Base-by-base conservation (phyloP, 371 early-diverging fungal species). In the Coemansia sp. region DNA sequence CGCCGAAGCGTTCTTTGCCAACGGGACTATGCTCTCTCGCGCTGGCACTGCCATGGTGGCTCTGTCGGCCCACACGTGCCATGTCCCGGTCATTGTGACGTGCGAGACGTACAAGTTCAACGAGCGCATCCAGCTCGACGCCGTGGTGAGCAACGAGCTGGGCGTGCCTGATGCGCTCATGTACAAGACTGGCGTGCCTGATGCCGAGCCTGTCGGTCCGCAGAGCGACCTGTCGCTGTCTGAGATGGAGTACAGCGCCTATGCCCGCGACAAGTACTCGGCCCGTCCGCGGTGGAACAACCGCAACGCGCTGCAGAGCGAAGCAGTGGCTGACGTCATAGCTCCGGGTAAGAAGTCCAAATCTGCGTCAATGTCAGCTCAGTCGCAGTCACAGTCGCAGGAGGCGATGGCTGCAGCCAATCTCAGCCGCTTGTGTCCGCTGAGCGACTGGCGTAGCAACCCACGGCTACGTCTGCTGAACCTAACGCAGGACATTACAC, bases 51-150 rank as follows among this genome's bases (percentile, higher is more conserved):
- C 97, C 5, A 84, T 92, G 74, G 93, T 97, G 5, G 93, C 94
- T 4, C 89, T 95, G 89, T 86, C 91, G 34, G 97, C 97, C 0
- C 86, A 89, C 66, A 89, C 91, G 52, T 86, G 85, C 64, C 89
- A 92, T 71, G 87, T 97, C 24, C 98, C 98, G 2, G 95, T 97
- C 18, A 93, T 99, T 83, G 95, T 95, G 10, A 86, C 90, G 66
- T 95, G 97, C 79, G 98, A 97, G 80, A 92, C 92, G 1, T 96
- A 95, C 84, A 99, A 99, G 83, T 98, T 98, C 71, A 88, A 90
- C 59, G 94, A 96, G 53, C 85, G 88, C 13, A 91, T 93, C 21
- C 92, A 95, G 73, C 84, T 99, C 24, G 99, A 98, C 80, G 92
- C 96, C 3, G 90, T 96, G 74, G 97, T 96, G 2, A 87, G 87